Evolutionary conservation across 2,329 filamentous ascomycete species (phyloP).

Genomic region (Penicillium sp.): DNA sequence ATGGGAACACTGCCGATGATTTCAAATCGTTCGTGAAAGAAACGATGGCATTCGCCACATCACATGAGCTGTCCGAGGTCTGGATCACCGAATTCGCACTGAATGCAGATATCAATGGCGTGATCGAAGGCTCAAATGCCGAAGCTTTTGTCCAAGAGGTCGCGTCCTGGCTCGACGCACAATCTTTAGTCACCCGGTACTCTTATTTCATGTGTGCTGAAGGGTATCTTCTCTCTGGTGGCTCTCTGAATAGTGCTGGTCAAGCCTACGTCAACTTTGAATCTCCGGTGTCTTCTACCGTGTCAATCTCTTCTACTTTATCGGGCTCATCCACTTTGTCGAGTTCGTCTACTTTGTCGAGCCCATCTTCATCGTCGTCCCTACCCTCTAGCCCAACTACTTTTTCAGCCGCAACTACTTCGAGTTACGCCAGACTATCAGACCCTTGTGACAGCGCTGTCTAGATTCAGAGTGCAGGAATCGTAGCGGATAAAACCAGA

Average conservation of each 20-base stretch:
- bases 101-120: conserved; percentile 26
- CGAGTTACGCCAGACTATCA: too few species aligned
- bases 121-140: conserved; percentile 22
- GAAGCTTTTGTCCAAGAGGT: conserved; percentile 39
- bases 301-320: too few species aligned
- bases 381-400: too few species aligned
- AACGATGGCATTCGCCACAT: conserved; percentile 37
- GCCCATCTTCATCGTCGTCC: too few species aligned
- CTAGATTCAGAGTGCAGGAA: too few species aligned
- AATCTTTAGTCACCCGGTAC: conserved; percentile 41
- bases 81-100: conserved; percentile 49
- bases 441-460: too few species aligned
- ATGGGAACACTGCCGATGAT: conserved; percentile 32
- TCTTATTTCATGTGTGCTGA: conserved; percentile 42
- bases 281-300: too few species aligned
- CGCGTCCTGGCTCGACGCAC: conserved; percentile 39
- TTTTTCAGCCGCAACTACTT: too few species aligned
- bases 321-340: too few species aligned
- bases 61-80: conserved; percentile 36
- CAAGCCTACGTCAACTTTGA: conserved; percentile 30
- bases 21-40: conserved; percentile 40
- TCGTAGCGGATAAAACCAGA: too few species aligned
- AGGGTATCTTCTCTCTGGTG: conserved; percentile 31
- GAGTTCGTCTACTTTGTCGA: too few species aligned
- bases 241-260: conserved; percentile 29